These are phyloP conservation scores for Oldenlandia corymbosa DNA, from an alignment of 257 asterid species.

Conservation along the genomic window DNA sequence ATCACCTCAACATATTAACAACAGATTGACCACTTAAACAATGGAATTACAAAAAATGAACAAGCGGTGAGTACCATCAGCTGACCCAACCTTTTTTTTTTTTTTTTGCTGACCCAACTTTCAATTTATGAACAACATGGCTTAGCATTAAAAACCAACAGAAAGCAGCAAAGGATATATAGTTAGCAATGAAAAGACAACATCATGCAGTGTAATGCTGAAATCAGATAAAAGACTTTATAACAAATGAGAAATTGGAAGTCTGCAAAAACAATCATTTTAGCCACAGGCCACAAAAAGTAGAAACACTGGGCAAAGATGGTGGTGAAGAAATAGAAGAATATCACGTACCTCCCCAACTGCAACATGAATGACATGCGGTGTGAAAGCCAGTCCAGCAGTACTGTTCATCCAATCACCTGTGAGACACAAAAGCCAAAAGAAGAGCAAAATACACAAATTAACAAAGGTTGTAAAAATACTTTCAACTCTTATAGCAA, in stretches of 20 bases:
- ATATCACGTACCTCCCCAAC: constrained; percentile 62
- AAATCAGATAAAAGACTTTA: neutral
- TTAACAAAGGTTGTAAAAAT: neutral
- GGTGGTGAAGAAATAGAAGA: neutral
- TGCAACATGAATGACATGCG: constrained; percentile 66
- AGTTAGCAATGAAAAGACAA: neutral
- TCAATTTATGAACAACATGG: neutral
- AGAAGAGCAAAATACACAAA: neutral
- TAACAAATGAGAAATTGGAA: neutral
- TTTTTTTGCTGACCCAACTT: no score
- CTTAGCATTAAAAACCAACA: neutral
- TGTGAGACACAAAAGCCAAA: constrained; percentile 18
- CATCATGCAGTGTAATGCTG: no score
- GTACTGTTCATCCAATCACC: constrained; percentile 99
- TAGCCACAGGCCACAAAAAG: neutral
- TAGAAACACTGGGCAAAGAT: neutral
- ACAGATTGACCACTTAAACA: neutral
- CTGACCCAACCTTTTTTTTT: no score
- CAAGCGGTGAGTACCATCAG: neutral
- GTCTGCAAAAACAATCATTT: neutral
- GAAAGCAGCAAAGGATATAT: neutral
- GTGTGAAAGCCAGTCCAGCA: constrained; percentile 93
- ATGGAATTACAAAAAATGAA: neutral
- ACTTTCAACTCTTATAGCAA: neutral
- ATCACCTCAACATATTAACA: neutral